These are phyloP conservation scores for Flaveria floridana DNA, from an alignment of 140 eudicot species.

Conservation along the genomic window DNA sequence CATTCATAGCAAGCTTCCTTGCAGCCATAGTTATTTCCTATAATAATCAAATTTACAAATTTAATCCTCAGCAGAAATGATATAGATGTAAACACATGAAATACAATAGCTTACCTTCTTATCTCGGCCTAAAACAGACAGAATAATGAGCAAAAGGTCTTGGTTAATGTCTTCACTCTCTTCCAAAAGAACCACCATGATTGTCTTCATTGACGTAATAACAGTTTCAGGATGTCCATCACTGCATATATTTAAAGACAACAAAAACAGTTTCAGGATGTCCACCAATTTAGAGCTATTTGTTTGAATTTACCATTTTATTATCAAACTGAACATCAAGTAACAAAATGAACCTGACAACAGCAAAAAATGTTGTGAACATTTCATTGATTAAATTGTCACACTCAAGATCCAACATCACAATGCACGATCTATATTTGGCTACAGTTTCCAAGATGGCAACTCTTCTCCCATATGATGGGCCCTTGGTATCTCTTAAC, in stretches of 20 bases:
- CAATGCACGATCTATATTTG: conserved; percentile 88
- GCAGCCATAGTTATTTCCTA: conserved; percentile 67
- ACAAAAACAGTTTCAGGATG: background rate
- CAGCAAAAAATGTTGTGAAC: conserved; percentile 72
- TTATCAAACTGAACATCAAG: conserved; percentile 4
- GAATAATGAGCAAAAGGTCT: conserved; percentile 60
- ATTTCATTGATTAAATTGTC: conserved; percentile 83
- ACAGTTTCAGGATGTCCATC: conserved; percentile 82
- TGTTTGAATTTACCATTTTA: conserved; percentile 11
- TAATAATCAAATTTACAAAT: conserved; percentile 23
- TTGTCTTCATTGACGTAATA: conserved; percentile 79
- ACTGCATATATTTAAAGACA: conserved; percentile 43
- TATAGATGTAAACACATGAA: background rate
- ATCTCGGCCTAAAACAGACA: conserved; percentile 79
- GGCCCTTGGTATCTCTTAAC: conserved; percentile 68
- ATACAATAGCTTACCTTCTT: conserved; percentile 47
- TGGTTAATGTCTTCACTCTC: conserved; percentile 89
- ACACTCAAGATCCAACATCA: conserved; percentile 98
- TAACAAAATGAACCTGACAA: conserved; percentile 67
- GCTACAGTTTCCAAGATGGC: conserved; percentile 87
- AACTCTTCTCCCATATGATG: conserved; percentile 86
- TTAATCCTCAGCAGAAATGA: conserved; percentile 1
- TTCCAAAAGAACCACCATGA: conserved; percentile 87
- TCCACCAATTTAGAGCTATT: conserved; percentile 21
- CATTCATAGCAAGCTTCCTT: conserved; percentile 90